These are phyloP conservation scores for Thozetella sp. DNA, from an alignment of 495 filamentous ascomycete genomes.

Conservation along the genomic window DNA sequence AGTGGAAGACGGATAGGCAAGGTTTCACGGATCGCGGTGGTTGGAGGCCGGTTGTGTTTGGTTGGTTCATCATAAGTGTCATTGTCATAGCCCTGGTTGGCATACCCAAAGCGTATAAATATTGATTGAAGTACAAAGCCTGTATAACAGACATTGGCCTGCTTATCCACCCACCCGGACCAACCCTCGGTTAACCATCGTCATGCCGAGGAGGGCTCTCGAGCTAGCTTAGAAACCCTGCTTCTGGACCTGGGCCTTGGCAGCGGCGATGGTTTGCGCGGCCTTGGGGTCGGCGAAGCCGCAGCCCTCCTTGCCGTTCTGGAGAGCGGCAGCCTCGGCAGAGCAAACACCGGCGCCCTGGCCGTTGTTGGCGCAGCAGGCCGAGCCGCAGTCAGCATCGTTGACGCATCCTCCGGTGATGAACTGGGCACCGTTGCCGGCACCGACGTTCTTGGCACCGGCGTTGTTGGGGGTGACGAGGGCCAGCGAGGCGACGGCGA, in stretches of 20 bases:
- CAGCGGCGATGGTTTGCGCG: slow-evolving; percentile 35
- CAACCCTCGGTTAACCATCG: background rate
- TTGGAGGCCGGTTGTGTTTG: background rate
- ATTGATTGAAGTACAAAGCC: slow-evolving; percentile 1
- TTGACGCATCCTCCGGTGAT: slow-evolving; percentile 51
- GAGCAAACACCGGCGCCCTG: slow-evolving; percentile 39
- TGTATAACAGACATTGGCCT: background rate
- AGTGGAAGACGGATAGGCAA: no score
- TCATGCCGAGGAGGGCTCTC: background rate
- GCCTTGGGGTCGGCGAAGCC: slow-evolving; percentile 43
- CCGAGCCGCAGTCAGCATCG: slow-evolving; percentile 40
- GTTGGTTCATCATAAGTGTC: background rate
- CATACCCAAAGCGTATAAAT: background rate
- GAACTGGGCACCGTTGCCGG: slow-evolving; percentile 52
- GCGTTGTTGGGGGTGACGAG: slow-evolving; percentile 41
- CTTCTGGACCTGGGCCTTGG: slow-evolving; percentile 40
- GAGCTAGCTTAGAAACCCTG: slow-evolving; percentile 36
- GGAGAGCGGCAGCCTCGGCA: slow-evolving; percentile 37
- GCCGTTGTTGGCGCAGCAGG: slow-evolving; percentile 41
- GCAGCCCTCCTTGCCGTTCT: slow-evolving; percentile 45
- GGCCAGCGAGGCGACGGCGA: slow-evolving; percentile 28
- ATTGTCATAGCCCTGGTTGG: background rate
- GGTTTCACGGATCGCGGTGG: no score
- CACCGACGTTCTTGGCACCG: slow-evolving; percentile 47
- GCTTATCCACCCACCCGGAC: background rate